Evolutionary conservation across 2,329 filamentous ascomycete species (phyloP).

Genomic region (Orbilia ellipsospora): DNA sequence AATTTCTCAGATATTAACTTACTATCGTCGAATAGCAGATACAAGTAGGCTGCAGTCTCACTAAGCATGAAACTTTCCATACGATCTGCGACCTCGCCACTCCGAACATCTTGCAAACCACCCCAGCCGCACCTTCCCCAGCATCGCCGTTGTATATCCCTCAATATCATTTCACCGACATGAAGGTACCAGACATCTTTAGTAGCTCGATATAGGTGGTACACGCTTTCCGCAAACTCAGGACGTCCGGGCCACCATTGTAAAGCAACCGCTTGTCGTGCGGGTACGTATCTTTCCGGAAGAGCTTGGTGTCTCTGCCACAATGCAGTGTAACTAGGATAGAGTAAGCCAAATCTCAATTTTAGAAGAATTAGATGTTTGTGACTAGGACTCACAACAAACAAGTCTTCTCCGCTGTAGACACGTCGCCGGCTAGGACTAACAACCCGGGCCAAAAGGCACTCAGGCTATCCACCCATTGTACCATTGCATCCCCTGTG

Average conservation of each 20-base stretch:
- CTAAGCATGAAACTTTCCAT: constrained; percentile 99
- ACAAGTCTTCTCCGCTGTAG: constrained; percentile 90
- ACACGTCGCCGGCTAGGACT: constrained; percentile 84
- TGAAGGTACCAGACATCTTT: constrained; percentile 96
- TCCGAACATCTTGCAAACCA: constrained; percentile 61
- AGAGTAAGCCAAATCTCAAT: constrained; percentile 3
- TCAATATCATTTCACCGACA: constrained; percentile 92
- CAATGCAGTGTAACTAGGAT: constrained; percentile 77
- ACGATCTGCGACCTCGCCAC: constrained; percentile 85
- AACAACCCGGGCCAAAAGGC: constrained; percentile 94
- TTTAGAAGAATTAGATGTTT: background rate
- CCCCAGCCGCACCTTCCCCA: constrained; percentile 94
- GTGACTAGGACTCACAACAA: constrained; percentile 67
- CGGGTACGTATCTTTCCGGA: constrained; percentile 87
- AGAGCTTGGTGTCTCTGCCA: constrained; percentile 96
- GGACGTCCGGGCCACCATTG: constrained; percentile 96
- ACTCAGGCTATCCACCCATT: constrained; percentile 93
- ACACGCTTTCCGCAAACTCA: constrained; percentile 96
- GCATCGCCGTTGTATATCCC: constrained; percentile 87
- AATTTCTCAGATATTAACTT: background rate
- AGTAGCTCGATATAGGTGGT: constrained; percentile 93
- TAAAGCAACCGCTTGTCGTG: constrained; percentile 84
- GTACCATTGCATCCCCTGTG: constrained; percentile 70
- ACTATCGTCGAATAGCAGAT: constrained; percentile 79
- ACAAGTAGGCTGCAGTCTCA: constrained; percentile 95